Evolutionary conservation across 208 protist genomes (phyloP).

Genomic region (Tritrichomonas musculus): DNA sequence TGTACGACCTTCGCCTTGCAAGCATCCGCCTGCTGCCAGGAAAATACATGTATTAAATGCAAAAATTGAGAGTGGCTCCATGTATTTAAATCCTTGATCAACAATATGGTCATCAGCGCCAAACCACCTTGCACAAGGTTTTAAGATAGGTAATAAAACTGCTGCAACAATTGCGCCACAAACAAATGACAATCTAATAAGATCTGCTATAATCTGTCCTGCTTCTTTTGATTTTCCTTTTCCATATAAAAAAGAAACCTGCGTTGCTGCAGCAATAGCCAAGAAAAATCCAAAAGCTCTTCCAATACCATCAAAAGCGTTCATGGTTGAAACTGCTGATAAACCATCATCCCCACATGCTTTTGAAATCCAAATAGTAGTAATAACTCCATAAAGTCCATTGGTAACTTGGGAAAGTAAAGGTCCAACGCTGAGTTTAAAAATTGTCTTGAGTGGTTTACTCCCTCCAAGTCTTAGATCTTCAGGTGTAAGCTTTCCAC

Average conservation of each 20-base stretch:
- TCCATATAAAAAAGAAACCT: background rate
- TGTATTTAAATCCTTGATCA: background rate
- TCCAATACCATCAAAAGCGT: constrained; percentile 21
- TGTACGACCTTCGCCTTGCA: constrained; percentile 8
- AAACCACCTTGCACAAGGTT: background rate
- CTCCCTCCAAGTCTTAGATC: background rate
- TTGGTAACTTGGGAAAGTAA: background rate
- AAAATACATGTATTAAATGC: background rate
- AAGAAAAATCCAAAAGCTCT: constrained; percentile 13
- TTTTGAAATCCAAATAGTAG: constrained; percentile 13
- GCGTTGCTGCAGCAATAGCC: background rate
- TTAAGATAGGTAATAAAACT: background rate
- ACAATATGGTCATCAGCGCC: background rate
- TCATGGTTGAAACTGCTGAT: background rate
- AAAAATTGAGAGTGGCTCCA: background rate
- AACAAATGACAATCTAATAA: background rate
- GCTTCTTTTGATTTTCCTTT: background rate
- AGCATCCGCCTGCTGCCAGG: background rate
- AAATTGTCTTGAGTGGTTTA: background rate
- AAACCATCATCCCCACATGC: background rate
- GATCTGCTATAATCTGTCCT: background rate
- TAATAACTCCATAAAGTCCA: background rate
- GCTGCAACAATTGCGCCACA: background rate
- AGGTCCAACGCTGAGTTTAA: background rate
- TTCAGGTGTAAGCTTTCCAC: no score